Conservation (phyloP, 306 rosid genomes). For the Prunus dulcis region DNA sequence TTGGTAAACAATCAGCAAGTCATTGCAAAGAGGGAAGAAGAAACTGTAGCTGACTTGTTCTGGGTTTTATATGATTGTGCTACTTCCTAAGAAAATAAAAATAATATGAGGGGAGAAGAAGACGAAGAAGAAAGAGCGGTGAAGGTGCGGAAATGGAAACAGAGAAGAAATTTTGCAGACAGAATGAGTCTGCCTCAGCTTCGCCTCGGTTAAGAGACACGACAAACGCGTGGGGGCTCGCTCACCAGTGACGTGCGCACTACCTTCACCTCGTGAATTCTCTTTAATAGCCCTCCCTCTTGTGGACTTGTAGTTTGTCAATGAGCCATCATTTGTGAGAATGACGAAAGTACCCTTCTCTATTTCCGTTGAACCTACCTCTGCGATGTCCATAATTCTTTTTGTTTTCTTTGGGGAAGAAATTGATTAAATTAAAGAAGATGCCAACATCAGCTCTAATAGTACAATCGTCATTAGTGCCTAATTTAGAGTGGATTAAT, state of each 20-base stretch:
- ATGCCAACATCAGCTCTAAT: not conserved
- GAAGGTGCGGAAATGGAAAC: conserved; percentile 15
- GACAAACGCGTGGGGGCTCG: conserved; percentile 26
- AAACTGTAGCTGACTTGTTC: not conserved
- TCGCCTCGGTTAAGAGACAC: conserved; percentile 14
- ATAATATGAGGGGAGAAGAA: not conserved
- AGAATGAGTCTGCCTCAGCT: conserved; percentile 8
- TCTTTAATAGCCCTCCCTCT: conserved; percentile 19
- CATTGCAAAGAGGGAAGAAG: not conserved
- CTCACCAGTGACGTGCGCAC: conserved; percentile 7
- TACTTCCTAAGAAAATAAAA: not conserved
- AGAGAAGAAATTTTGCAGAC: conserved; percentile 7
- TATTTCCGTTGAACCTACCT: not conserved
- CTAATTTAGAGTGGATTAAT: not conserved
- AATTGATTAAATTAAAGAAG: not conserved
- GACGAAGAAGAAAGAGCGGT: not conserved
- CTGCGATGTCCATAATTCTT: not conserved
- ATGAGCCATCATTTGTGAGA: too few relatives aligned
- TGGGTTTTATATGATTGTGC: not conserved
- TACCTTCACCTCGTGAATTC: not conserved
- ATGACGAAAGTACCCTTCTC: not conserved
- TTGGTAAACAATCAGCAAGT: not conserved
- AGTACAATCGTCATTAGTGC: not conserved
- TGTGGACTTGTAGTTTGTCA: not conserved
- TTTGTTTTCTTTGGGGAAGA: not conserved